Conservation (phyloP, 1,139 yeast genomes). For the Debaryomyces sp. region DNA sequence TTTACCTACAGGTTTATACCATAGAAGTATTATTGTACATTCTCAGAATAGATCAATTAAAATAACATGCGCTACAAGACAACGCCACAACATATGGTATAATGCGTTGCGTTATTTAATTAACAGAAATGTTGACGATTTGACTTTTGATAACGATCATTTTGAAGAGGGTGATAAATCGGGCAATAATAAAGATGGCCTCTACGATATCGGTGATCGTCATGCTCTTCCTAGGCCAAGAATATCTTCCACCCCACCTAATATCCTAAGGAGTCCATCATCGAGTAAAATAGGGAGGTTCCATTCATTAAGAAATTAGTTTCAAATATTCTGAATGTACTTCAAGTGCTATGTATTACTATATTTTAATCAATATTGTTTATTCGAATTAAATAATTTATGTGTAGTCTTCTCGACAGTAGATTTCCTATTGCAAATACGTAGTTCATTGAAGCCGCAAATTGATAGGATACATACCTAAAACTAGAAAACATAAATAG, state of each 20-base stretch:
- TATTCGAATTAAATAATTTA: not conserved
- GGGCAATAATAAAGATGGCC: slow-evolving; percentile 13
- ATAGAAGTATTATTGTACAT: slow-evolving; percentile 77
- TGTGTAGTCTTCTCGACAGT: not conserved
- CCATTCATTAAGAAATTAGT: slow-evolving; percentile 12
- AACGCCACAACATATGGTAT: slow-evolving; percentile 91
- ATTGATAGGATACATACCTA: not conserved
- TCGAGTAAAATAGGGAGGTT: slow-evolving; percentile 25
- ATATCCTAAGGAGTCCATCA: slow-evolving; percentile 21
- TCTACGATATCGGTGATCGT: slow-evolving; percentile 29
- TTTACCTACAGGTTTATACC: slow-evolving; percentile 85
- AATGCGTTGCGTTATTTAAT: slow-evolving; percentile 79
- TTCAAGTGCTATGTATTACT: not conserved
- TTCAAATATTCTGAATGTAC: not conserved
- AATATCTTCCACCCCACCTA: slow-evolving; percentile 25
- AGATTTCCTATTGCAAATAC: not conserved
- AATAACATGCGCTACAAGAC: slow-evolving; percentile 85
- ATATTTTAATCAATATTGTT: not conserved
- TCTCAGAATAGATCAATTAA: slow-evolving; percentile 71
- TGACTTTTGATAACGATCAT: slow-evolving; percentile 45
- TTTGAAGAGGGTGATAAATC: slow-evolving; percentile 22
- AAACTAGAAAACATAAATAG: not conserved
- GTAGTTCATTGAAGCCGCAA: not conserved
- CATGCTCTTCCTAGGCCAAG: slow-evolving; percentile 36
- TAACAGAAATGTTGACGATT: slow-evolving; percentile 66